Base-by-base conservation (phyloP, 495 filamentous ascomycete species). In the Glutinoglossum americanum region DNA sequence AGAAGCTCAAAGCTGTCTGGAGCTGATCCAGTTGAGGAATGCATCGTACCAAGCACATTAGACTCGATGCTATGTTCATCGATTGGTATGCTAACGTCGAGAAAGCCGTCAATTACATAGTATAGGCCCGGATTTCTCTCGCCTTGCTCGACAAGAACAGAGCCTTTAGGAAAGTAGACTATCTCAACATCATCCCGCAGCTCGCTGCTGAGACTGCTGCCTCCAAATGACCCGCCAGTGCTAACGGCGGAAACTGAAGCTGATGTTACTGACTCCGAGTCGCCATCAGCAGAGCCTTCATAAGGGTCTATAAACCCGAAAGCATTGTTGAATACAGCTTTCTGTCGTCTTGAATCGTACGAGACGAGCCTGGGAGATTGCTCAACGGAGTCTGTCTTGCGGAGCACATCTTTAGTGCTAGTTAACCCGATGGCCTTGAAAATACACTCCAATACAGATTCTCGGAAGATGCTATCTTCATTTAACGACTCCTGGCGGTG, bases 21-120 rank as follows among this genome's bases (percentile, higher is more conserved):
- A 58, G 57, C 62, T 64, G 57, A 27, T 64, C 63, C 13, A 33
- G 45, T 11, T 54, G 62, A 44, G 51, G 60, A 65, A 55, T 64
- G 39, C 63, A 17, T 64, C 59, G 21, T 65, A 53, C 10, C 59
- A 62, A 27, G 65, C 37, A 71, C 61, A 48, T 69, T 65, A 7
- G 51, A 19, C n/a, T 66, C 63, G 5, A 41, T 10, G 25, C 66
- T 51, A 26, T 67, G 57, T 3, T 79, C 78, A 51, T 78, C 76
- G 0, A 73, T 66, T 0, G 85, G 80, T 39, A 88, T 78, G 57
- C 87, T 87, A 21, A 95, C 89, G 66, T 98, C 93, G 26, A 98
- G 71, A 60, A 98, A 98, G 3, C 92, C 92, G 67, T 98, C 92
- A 55, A 98, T 85, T 11, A 98, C 92, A 67, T 97, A 98, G 70